Conservation (phyloP, 2,329 filamentous ascomycete species). For the Alternaria sp. region DNA sequence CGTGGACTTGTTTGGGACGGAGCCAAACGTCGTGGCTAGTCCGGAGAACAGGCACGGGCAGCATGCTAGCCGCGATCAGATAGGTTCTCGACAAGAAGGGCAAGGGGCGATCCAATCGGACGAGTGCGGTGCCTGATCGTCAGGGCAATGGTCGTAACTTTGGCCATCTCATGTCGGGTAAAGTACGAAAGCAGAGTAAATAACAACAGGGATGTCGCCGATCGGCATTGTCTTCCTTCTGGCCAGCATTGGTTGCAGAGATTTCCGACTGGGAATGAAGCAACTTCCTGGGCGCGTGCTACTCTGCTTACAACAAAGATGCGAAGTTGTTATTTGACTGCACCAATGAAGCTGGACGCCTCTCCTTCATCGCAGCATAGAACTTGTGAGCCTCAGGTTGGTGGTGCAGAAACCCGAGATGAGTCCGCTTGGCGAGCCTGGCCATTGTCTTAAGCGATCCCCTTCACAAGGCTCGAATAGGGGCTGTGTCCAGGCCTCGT, state of each 20-base stretch:
- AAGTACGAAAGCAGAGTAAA: conserved; percentile 40
- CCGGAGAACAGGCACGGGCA: conserved; percentile 35
- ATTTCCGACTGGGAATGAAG: conserved; percentile 28
- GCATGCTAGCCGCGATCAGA: conserved; percentile 30
- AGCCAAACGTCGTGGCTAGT: conserved; percentile 43
- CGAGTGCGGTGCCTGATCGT: conserved; percentile 41
- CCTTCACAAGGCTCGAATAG: conserved; percentile 31
- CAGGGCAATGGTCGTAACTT: conserved; percentile 36
- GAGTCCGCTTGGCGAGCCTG: conserved; percentile 35
- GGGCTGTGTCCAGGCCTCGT: conserved; percentile 23
- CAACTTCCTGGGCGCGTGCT: conserved; percentile 17
- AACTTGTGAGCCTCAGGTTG: background rate
- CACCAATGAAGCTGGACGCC: background rate
- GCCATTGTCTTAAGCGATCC: conserved; percentile 29
- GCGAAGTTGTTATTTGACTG: conserved; percentile 10
- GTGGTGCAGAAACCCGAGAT: conserved; percentile 20
- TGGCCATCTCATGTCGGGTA: conserved; percentile 28
- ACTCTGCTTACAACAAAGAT: background rate
- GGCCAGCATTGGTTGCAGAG: conserved; percentile 22
- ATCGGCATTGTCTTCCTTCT: conserved; percentile 18
- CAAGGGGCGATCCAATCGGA: conserved; percentile 39
- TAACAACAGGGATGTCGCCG: conserved; percentile 31
- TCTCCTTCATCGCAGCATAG: conserved; percentile 1
- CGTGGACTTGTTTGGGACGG: conserved; percentile 39
- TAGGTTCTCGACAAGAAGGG: conserved; percentile 24